These are phyloP conservation scores for Zizania latifolia DNA, from an alignment of 176 grass and related monocot genomes.

Conservation along the genomic window DNA sequence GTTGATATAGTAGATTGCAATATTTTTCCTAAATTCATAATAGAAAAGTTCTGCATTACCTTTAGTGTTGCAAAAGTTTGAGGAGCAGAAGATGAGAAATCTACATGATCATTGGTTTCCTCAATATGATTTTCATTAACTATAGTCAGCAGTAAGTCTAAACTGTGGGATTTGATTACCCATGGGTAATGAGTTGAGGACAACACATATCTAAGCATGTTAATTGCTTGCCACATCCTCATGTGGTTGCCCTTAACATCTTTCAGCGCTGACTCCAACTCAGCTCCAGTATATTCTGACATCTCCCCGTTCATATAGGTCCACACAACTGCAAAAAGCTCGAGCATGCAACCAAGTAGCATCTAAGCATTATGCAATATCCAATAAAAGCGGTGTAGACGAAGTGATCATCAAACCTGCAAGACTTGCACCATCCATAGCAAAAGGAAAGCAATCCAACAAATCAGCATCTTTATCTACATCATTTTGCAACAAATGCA, in stretches of 20 bases:
- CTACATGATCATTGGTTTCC: slow-evolving; percentile 36
- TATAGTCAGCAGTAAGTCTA: slow-evolving; percentile 62
- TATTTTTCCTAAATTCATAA: background rate
- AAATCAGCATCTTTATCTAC: slow-evolving; percentile 52
- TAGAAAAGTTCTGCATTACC: slow-evolving; percentile 37
- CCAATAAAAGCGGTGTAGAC: background rate
- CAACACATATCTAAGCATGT: slow-evolving; percentile 56
- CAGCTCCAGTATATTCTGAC: slow-evolving; percentile 38
- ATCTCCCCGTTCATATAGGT: slow-evolving; percentile 47
- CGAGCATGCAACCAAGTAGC: slow-evolving; percentile 11
- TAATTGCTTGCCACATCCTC: slow-evolving; percentile 66
- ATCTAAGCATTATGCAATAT: background rate
- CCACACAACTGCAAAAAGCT: slow-evolving; percentile 60
- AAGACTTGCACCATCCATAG: slow-evolving; percentile 63
- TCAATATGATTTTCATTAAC: slow-evolving; percentile 32
- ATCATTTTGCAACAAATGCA: slow-evolving; percentile 43
- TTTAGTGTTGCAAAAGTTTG: slow-evolving; percentile 53
- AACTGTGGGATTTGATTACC: slow-evolving; percentile 64
- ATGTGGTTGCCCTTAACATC: slow-evolving; percentile 40
- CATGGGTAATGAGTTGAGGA: slow-evolving; percentile 62
- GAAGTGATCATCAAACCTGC: slow-evolving; percentile 51
- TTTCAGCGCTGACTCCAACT: slow-evolving; percentile 48
- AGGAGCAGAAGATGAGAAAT: slow-evolving; percentile 43
- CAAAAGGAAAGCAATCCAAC: slow-evolving; percentile 46
- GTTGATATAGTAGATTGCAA: slow-evolving; percentile 18